Conservation (phyloP, 129 eudicot species). For the Calendula officinalis region DNA sequence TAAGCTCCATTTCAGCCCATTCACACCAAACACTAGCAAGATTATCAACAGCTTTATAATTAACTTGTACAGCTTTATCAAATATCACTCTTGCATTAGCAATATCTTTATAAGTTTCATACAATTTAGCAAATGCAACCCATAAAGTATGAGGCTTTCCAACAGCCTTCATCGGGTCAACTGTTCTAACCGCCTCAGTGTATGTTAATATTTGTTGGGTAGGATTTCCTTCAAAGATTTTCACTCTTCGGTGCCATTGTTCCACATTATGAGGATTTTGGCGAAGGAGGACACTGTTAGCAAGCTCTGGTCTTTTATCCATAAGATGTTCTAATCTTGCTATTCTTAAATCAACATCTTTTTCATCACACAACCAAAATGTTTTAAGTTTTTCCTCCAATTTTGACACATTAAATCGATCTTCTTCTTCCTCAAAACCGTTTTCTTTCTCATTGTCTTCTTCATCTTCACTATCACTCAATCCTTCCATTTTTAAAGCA, state of each 20-base stretch:
- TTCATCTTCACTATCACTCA: slow-evolving; percentile 57
- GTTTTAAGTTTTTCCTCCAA: slow-evolving; percentile 45
- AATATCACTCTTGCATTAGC: slow-evolving; percentile 84
- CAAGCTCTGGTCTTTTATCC: slow-evolving; percentile 90
- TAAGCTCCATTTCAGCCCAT: slow-evolving; percentile 95
- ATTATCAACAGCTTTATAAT: slow-evolving; percentile 86
- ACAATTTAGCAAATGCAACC: slow-evolving; percentile 92
- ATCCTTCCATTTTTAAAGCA: slow-evolving; percentile 68
- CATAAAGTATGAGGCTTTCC: slow-evolving; percentile 96
- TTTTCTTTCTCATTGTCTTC: slow-evolving; percentile 36
- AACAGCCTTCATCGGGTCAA: slow-evolving; percentile 94
- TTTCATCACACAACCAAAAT: slow-evolving; percentile 79
- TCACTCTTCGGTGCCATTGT: slow-evolving; percentile 93
- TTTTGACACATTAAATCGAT: slow-evolving; percentile 54
- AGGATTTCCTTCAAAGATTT: slow-evolving; percentile 84
- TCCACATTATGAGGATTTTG: slow-evolving; percentile 97
- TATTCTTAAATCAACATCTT: slow-evolving; percentile 77
- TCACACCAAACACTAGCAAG: slow-evolving; percentile 96
- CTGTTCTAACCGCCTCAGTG: slow-evolving; percentile 89
- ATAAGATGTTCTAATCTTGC: slow-evolving; percentile 80
- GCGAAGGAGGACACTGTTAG: slow-evolving; percentile 84
- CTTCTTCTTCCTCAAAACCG: slow-evolving; percentile 48
- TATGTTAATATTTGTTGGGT: slow-evolving; percentile 77
- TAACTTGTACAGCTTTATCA: slow-evolving; percentile 90
- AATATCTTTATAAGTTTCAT: slow-evolving; percentile 73